phyloP scores from a whole-genome alignment of 2,329 filamentous ascomycete genomes.

The Cladosporium sp. region DNA sequence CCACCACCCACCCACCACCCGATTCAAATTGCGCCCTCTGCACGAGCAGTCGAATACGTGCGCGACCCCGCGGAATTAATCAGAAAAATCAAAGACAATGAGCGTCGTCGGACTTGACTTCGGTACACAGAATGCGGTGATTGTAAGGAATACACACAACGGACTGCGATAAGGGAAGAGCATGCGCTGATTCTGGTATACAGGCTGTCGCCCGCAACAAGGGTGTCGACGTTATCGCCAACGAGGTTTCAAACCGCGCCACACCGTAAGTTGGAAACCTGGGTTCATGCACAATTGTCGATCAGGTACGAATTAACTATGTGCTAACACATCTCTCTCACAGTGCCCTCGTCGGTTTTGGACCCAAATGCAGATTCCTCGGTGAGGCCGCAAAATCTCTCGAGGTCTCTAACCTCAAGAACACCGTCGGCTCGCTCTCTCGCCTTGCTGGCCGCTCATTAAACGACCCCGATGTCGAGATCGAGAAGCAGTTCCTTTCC shows the following conservation, averaged over 20 bases:
- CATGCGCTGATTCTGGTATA: conserved; percentile 7
- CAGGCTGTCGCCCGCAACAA: conserved; percentile 80
- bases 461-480: conserved; percentile 84
- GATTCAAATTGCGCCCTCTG: too few species aligned
- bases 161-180: conserved; percentile 34
- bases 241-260: conserved; percentile 97
- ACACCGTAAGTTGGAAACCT: conserved; percentile 72
- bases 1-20: too few species aligned
- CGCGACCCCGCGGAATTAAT: too few species aligned
- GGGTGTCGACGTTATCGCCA: conserved; percentile 98
- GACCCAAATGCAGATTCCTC: conserved; percentile 87
- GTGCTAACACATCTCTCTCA: conserved; percentile 18
- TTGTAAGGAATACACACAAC: conserved; percentile 45
- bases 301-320: conserved; percentile 13
- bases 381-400: conserved; percentile 96
- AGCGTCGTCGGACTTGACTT: conserved; percentile 74
- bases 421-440: conserved; percentile 91
- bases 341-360: conserved; percentile 91
- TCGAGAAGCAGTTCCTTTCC: conserved; percentile 89
- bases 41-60: too few species aligned
- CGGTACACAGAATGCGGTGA: conserved; percentile 92
- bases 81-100: conserved; percentile 8
- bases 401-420: conserved; percentile 99
- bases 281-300: conserved; percentile 13
- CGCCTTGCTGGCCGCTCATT: conserved; percentile 83